phyloP scores from a whole-genome alignment of 768 basidiomycete genomes.

The Collybia mongolica region DNA sequence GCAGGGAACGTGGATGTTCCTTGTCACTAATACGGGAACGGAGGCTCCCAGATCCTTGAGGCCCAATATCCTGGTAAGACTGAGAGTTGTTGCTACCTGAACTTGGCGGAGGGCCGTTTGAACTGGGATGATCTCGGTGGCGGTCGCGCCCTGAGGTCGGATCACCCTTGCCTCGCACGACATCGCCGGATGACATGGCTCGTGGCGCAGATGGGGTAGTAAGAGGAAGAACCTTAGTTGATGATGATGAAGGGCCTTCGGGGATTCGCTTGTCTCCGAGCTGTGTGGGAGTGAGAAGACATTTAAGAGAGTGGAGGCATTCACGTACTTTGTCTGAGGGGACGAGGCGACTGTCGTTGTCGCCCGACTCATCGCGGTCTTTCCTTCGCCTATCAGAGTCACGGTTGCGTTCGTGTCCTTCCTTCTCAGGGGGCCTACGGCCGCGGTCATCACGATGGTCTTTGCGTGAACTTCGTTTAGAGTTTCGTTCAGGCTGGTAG shows the following conservation, averaged over 20 bases:
- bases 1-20: constrained; percentile 36
- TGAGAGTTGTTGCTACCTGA: constrained; percentile 11
- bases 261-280: constrained; percentile 51
- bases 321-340: constrained; percentile 62
- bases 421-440: constrained; percentile 68
- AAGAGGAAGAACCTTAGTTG: constrained; percentile 47
- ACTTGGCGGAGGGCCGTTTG: constrained; percentile 21
- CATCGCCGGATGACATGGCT: constrained; percentile 59
- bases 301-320: constrained; percentile 1
- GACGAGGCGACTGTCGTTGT: constrained; percentile 38
- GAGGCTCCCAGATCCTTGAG: constrained; percentile 28
- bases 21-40: constrained; percentile 63
- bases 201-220: constrained; percentile 69
- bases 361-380: constrained; percentile 58
- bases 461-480: constrained; percentile 82
- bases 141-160: constrained; percentile 36
- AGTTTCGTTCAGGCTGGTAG: constrained; percentile 62
- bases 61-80: constrained; percentile 20
- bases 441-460: constrained; percentile 77
- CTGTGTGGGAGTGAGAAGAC: constrained; percentile 26
- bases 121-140: constrained; percentile 46
- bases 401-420: constrained; percentile 61
- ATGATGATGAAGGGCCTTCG: constrained; percentile 43
- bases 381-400: constrained; percentile 69
- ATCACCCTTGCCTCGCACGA: constrained; percentile 42